Base-by-base conservation (phyloP, 2,329 filamentous ascomycete genomes). In the Sphaceloma murrayae region DNA sequence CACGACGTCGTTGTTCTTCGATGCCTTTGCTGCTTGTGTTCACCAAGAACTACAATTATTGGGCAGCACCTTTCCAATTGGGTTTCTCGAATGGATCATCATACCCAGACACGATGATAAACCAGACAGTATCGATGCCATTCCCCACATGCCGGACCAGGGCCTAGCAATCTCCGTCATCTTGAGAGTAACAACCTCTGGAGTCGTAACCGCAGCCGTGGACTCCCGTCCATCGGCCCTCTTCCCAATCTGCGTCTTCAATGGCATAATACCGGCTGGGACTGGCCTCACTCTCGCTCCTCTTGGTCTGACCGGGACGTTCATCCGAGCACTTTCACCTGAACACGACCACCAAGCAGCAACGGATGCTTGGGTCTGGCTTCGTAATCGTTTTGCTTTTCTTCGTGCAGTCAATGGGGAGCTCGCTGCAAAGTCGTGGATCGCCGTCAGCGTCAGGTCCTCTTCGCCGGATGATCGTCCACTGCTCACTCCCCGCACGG, bases 401-500 rank as follows among this genome's bases (percentile, higher is more conserved):
- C 42, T 45, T 5, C 5, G 16, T 13, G 18, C 22, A 13, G 19
- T 19, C 16, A 32, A 45, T 17, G 19, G 19, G 7, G 13, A 30
- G 17, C 14, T 17, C 21, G 21, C 39, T 33, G 22, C 11, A 13
- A 19, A 24, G 19, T n/a, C 48, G 16, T 19, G 49, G 49, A 38
- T 49, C 26, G 13, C 33, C 14, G 21, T 27, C n/a, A n/a, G n/a
- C n/a, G n/a, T n/a, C n/a, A n/a, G n/a, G n/a, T n/a, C n/a, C n/a
- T n/a, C n/a, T n/a, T n/a, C n/a, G n/a, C n/a, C n/a, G n/a, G n/a
- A n/a, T n/a, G n/a, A n/a, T n/a, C n/a, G n/a, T n/a, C n/a, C n/a
- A n/a, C n/a, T n/a, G n/a, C n/a, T n/a, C n/a, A n/a, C n/a, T n/a
- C n/a, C n/a, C n/a, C n/a, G n/a, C n/a, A n/a, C n/a, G n/a, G n/a